A percentile compares a stretch with the other conserved stretches of the same genome.
These are phyloP conservation scores for Pelargonium cotyledonis DNA, from an alignment of 441 rosid species.

Conservation along the genomic window DNA sequence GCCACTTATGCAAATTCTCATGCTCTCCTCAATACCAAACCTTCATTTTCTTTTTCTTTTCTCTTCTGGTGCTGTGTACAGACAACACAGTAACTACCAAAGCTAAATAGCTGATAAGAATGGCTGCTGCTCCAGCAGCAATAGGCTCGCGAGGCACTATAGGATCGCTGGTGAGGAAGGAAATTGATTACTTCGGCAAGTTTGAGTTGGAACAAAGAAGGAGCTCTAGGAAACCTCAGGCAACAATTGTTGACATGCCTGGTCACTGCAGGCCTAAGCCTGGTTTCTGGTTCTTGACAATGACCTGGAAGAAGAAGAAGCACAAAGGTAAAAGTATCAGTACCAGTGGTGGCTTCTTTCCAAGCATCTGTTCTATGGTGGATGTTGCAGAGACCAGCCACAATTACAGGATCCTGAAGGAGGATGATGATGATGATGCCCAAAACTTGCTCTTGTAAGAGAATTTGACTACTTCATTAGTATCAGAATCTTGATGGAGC, in stretches of 20 bases:
- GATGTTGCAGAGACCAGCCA: constrained; percentile 12
- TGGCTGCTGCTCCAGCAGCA: too few species aligned
- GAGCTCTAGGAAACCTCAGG: constrained; percentile 18
- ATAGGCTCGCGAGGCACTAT: too few species aligned
- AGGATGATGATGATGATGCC: constrained; percentile 25
- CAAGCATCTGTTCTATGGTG: constrained; percentile 1
- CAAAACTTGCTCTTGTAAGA: background rate
- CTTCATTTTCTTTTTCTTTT: too few species aligned
- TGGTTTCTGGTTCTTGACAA: constrained; percentile 45
- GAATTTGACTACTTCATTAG: background rate
- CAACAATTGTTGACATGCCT: constrained; percentile 22
- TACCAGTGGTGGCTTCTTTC: background rate
- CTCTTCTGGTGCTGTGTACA: too few species aligned
- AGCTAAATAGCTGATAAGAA: too few species aligned
- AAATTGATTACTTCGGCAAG: too few species aligned
- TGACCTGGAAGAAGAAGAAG: constrained; percentile 48
- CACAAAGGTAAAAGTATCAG: constrained; percentile 21
- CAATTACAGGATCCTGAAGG: constrained; percentile 21
- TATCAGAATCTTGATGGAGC: background rate
- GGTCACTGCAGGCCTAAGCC: constrained; percentile 25
- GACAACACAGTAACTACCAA: too few species aligned
- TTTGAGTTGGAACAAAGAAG: too few species aligned
- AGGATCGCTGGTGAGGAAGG: too few species aligned
- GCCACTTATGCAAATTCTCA: background rate
- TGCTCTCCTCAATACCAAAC: background rate